These are phyloP conservation scores for Boletellus sp. DNA, from an alignment of 768 basidiomycete species.

Conservation along the genomic window DNA sequence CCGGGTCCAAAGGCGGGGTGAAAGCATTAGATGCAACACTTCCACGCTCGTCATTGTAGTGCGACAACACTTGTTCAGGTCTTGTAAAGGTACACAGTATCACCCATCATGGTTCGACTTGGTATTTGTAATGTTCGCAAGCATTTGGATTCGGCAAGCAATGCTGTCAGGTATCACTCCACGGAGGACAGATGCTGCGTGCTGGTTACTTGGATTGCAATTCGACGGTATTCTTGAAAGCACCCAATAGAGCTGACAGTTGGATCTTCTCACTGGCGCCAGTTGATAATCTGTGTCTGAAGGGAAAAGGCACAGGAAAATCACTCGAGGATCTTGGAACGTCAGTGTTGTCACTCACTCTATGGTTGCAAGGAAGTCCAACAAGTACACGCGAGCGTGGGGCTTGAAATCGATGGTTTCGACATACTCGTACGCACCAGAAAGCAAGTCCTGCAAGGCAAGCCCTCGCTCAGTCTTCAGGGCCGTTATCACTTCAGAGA, in stretches of 20 bases:
- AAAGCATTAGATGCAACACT: conserved; percentile 2
- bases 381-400: conserved; percentile 81
- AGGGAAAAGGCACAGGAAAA: background rate
- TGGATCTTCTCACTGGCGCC: conserved; percentile 96
- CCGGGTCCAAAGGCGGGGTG: background rate
- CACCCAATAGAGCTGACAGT: conserved; percentile 83
- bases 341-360: conserved; percentile 58
- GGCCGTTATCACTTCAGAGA: conserved; percentile 67
- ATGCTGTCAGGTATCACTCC: background rate
- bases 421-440: conserved; percentile 87
- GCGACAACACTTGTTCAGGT: background rate
- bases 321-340: background rate
- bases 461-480: conserved; percentile 91
- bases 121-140: background rate
- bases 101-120: background rate
- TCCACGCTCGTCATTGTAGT: conserved; percentile 7
- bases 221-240: conserved; percentile 92
- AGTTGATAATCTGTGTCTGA: conserved; percentile 84
- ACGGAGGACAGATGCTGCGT: background rate
- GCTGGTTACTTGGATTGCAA: conserved; percentile 47
- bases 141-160: background rate
- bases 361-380: conserved; percentile 91
- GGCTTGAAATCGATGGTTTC: conserved; percentile 83
- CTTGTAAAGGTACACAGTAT: background rate
- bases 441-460: conserved; percentile 90